These are phyloP conservation scores for Fistulifera pelliculosa DNA, from an alignment of 108 stramenopile genomes.

Conservation along the genomic window DNA sequence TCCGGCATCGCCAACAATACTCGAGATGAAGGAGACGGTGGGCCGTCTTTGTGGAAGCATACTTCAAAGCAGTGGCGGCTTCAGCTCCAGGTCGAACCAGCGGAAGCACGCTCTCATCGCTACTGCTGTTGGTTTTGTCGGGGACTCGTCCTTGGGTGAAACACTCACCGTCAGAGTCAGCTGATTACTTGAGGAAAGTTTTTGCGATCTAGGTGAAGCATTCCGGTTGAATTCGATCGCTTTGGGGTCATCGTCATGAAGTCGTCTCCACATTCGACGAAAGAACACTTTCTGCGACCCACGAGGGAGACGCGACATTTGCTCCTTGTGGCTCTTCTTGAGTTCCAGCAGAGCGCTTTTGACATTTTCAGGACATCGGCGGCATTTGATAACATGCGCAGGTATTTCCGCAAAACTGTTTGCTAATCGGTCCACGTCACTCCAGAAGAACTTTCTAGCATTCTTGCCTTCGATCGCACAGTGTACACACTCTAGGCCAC, in stretches of 20 bases:
- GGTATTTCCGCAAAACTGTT: conserved; percentile 90
- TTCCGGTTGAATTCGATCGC: not conserved
- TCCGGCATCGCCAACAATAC: conserved; percentile 70
- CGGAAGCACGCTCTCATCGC: conserved; percentile 28
- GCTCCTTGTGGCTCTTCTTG: conserved; percentile 59
- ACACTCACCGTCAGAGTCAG: not conserved
- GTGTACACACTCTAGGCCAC: conserved; percentile 80
- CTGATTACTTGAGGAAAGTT: not conserved
- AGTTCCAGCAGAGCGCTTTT: conserved; percentile 61
- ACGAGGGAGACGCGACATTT: conserved; percentile 70
- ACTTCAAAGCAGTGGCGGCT: conserved; percentile 30
- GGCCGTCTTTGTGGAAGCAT: conserved; percentile 6
- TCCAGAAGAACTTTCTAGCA: conserved; percentile 85
- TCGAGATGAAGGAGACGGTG: conserved; percentile 44
- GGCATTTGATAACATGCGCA: conserved; percentile 74
- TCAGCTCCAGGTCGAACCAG: conserved; percentile 24
- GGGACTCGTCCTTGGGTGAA: not conserved
- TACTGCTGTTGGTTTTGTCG: conserved; percentile 4
- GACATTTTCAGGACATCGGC: conserved; percentile 50
- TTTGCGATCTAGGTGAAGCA: not conserved
- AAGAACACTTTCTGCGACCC: conserved; percentile 87
- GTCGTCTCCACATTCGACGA: conserved; percentile 78
- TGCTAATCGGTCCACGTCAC: conserved; percentile 75
- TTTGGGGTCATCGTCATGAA: conserved; percentile 52
- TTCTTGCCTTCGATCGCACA: conserved; percentile 43